Conservation (phyloP, 768 basidiomycete genomes). For the Mycena belliarum region DNA sequence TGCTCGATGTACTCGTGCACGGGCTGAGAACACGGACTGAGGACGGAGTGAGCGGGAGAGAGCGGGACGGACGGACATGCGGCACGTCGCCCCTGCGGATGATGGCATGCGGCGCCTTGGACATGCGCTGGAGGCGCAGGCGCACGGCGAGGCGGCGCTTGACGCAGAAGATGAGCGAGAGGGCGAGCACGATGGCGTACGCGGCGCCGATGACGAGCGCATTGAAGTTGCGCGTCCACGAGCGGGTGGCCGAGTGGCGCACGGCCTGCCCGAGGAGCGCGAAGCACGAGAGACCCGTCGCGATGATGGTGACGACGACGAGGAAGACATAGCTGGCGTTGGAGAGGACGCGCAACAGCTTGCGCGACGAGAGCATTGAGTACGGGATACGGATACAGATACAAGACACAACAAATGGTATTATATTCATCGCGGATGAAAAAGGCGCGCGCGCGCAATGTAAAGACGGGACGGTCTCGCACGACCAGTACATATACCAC, state of each 20-base stretch:
- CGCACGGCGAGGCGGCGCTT: slow-evolving; percentile 72
- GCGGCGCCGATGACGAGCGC: slow-evolving; percentile 68
- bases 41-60: not conserved
- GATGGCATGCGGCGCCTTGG: slow-evolving; percentile 57
- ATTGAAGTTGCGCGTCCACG: slow-evolving; percentile 67
- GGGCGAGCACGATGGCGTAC: slow-evolving; percentile 64
- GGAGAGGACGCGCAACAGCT: slow-evolving; percentile 50
- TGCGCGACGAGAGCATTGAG: slow-evolving; percentile 42
- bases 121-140: slow-evolving; percentile 63
- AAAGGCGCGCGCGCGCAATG: slow-evolving; percentile 4
- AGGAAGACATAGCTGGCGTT: slow-evolving; percentile 55
- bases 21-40: slow-evolving; percentile 37
- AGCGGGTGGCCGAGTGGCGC: slow-evolving; percentile 54
- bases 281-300: slow-evolving; percentile 62
- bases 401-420: slow-evolving; percentile 20
- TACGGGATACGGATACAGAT: not conserved
- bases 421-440: slow-evolving; percentile 21
- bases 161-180: slow-evolving; percentile 61
- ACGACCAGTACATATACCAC: slow-evolving; percentile 13
- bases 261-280: slow-evolving; percentile 73
- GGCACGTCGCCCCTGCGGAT: slow-evolving; percentile 60
- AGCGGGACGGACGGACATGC: slow-evolving; percentile 41
- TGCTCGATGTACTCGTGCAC: slow-evolving; percentile 70
- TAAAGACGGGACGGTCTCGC: slow-evolving; percentile 19
- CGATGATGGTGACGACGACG: slow-evolving; percentile 49